phyloP scores from a whole-genome alignment of 1,139 yeast species.

The Candida smagusa region DNA sequence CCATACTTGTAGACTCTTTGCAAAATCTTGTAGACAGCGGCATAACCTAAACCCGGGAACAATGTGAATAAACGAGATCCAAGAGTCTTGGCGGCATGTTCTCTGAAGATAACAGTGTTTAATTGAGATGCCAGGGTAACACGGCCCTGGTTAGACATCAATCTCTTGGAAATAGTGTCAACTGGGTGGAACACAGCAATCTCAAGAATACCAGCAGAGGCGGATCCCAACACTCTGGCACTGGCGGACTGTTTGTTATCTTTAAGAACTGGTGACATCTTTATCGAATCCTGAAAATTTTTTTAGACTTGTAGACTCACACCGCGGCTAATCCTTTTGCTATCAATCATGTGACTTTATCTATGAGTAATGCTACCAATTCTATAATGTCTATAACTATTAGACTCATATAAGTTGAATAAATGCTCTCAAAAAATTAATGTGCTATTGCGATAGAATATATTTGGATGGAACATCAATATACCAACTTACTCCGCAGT shows the following conservation, averaged over 20 bases:
- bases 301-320: slow-evolving; percentile 3
- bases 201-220: slow-evolving; percentile 96
- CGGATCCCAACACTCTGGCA: slow-evolving; percentile 94
- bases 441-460: too few species aligned
- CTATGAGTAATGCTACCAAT: too few species aligned
- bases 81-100: slow-evolving; percentile 69
- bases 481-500: too few species aligned
- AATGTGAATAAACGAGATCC: slow-evolving; percentile 74
- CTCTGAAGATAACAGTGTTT: slow-evolving; percentile 83
- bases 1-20: slow-evolving; percentile 99
- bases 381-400: too few species aligned
- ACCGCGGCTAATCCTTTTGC: slow-evolving; percentile 13
- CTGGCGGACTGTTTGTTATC: slow-evolving; percentile 87
- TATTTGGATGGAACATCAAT: too few species aligned
- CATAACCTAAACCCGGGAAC: slow-evolving; percentile 98
- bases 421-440: too few species aligned
- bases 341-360: too few species aligned
- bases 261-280: slow-evolving; percentile 50
- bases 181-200: slow-evolving; percentile 98
- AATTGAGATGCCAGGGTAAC: slow-evolving; percentile 63
- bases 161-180: slow-evolving; percentile 95
- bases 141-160: slow-evolving; percentile 89
- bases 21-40: slow-evolving; percentile 93
- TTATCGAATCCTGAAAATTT: slow-evolving; percentile 4
- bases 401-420: too few species aligned